Evolutionary conservation across 2,329 filamentous ascomycete species (phyloP).

Genomic region (Talaromyces sp.): DNA sequence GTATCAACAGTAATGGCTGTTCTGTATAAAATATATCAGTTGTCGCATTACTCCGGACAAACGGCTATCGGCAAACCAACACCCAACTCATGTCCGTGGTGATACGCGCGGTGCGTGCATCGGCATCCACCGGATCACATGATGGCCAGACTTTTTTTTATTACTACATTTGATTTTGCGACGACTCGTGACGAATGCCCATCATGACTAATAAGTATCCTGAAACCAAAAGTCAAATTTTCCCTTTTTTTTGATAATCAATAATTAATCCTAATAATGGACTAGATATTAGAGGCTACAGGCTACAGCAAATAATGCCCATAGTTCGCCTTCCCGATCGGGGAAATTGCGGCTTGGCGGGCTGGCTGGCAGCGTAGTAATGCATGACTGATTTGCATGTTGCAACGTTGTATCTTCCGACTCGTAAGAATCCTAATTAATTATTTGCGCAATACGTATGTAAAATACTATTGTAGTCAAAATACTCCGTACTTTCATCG

Average conservation of each 20-base stretch:
- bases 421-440: no score
- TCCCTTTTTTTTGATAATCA: background rate
- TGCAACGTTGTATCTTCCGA: background rate
- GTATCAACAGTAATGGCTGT: background rate
- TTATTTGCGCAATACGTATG: no score
- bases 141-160: background rate
- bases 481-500: no score
- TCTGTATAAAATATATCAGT: background rate
- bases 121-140: background rate
- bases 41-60: background rate
- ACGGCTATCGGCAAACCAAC: background rate
- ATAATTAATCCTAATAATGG: background rate
- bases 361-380: background rate
- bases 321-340: background rate
- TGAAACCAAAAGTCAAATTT: background rate
- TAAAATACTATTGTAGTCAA: no score
- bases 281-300: no score
- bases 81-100: background rate
- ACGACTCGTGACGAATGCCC: background rate
- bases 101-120: background rate
- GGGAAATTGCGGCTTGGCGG: background rate
- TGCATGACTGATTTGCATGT: background rate
- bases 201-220: background rate
- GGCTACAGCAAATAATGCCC: background rate
- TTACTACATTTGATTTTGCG: background rate